Evolutionary conservation across 2,329 filamentous ascomycete genomes (phyloP).

Genomic region (Plectosphaerella sp.): DNA sequence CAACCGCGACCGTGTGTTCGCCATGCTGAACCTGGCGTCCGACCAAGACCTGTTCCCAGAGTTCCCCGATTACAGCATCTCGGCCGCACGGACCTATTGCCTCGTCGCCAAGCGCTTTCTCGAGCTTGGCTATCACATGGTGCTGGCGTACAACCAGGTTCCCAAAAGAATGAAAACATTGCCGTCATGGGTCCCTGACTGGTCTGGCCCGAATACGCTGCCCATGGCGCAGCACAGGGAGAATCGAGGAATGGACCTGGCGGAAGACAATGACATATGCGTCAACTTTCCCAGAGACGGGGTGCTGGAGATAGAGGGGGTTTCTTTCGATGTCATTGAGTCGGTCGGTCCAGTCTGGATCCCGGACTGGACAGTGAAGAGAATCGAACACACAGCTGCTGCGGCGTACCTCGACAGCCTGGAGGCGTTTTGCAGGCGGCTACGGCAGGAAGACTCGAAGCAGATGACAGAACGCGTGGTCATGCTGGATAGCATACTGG

Average conservation of each 20-base stretch:
- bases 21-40: constrained; percentile 8
- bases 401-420: background rate
- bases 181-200: constrained; percentile 3
- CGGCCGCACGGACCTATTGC: background rate
- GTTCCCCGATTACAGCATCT: constrained; percentile 1
- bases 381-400: constrained; percentile 1
- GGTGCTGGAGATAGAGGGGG: background rate
- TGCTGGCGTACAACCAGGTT: constrained; percentile 4
- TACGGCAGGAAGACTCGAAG: too few relatives aligned
- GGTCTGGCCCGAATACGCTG: background rate
- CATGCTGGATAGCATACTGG: too few relatives aligned
- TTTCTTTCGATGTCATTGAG: background rate
- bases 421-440: background rate
- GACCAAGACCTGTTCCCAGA: constrained; percentile 7
- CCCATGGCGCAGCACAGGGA: background rate
- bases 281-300: background rate
- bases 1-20: constrained; percentile 7
- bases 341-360: background rate
- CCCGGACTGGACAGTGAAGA: background rate
- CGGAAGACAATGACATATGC: background rate
- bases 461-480: too few relatives aligned
- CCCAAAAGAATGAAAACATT: background rate
- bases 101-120: background rate
- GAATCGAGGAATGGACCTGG: too few relatives aligned
- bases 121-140: constrained; percentile 1